These are phyloP conservation scores for Fusarium brachygibbosum DNA, from an alignment of 2,329 filamentous ascomycete genomes.

Conservation along the genomic window DNA sequence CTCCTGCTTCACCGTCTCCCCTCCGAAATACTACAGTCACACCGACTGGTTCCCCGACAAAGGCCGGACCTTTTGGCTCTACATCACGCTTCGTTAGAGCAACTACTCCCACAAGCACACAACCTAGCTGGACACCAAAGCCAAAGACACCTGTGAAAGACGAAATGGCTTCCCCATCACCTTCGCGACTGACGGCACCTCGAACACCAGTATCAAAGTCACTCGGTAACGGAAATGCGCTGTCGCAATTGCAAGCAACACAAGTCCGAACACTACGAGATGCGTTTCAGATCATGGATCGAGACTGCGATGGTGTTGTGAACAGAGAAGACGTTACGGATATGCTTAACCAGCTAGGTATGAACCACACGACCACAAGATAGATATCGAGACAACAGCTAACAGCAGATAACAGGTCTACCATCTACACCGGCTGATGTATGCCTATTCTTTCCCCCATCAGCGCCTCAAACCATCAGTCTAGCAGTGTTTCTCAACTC, in stretches of 20 bases:
- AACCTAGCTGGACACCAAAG: conserved; percentile 56
- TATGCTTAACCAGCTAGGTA: conserved; percentile 88
- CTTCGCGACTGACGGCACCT: conserved; percentile 53
- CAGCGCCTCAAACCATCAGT: conserved; percentile 78
- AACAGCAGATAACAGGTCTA: conserved; percentile 68
- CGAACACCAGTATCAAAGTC: conserved; percentile 53
- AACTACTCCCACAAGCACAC: conserved; percentile 54
- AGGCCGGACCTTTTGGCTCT: conserved; percentile 51
- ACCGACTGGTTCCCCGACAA: conserved; percentile 72
- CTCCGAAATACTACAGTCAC: conserved; percentile 70
- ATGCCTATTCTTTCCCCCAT: conserved; percentile 85
- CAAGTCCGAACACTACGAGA: conserved; percentile 91
- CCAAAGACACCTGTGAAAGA: conserved; percentile 46
- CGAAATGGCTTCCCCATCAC: conserved; percentile 39
- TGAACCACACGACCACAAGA: conserved; percentile 5
- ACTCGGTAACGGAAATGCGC: conserved; percentile 64
- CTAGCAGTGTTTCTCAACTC: conserved; percentile 89
- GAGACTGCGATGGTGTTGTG: conserved; percentile 87
- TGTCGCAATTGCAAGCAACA: conserved; percentile 81
- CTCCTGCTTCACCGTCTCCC: conserved; percentile 74
- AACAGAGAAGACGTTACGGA: conserved; percentile 86
- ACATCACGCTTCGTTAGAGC: conserved; percentile 57
- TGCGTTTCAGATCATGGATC: conserved; percentile 92
- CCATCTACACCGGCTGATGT: conserved; percentile 79
- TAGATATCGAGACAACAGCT: conserved; percentile 2